phyloP scores from a whole-genome alignment of 306 rosid species.

The Macrotyloma uniflorum region DNA sequence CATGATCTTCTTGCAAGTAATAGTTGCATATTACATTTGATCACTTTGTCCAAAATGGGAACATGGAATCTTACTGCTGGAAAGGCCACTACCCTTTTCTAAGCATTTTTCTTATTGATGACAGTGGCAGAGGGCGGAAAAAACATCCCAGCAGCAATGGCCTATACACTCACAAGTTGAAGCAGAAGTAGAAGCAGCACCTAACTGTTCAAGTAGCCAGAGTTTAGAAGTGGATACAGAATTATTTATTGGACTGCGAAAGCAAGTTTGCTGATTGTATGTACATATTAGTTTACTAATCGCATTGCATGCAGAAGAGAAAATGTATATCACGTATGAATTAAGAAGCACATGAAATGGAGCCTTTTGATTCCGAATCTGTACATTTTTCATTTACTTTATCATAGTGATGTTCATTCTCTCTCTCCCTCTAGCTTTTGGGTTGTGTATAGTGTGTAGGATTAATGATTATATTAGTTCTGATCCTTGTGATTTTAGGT shows the following conservation, averaged over 20 bases:
- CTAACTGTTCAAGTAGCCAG: slow-evolving; percentile 22
- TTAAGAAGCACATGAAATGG: slow-evolving; percentile 7
- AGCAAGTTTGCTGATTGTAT: slow-evolving; percentile 30
- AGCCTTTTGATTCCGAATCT: not conserved
- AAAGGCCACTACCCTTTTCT: slow-evolving; percentile 22
- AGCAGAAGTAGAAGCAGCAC: slow-evolving; percentile 22
- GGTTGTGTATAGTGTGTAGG: too few species aligned
- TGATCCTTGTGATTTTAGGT: not conserved
- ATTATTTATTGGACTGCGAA: slow-evolving; percentile 58
- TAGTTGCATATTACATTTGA: not conserved
- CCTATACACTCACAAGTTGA: slow-evolving; percentile 6
- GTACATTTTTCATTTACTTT: not conserved
- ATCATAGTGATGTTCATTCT: not conserved
- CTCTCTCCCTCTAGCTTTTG: not conserved
- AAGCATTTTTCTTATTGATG: slow-evolving; percentile 27
- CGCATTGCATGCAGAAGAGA: not conserved
- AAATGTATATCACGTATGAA: not conserved
- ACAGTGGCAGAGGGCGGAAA: slow-evolving; percentile 30
- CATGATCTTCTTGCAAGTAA: not conserved
- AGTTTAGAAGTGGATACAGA: slow-evolving; percentile 49
- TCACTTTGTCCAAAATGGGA: slow-evolving; percentile 25
- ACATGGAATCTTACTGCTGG: slow-evolving; percentile 17
- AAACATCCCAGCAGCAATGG: slow-evolving; percentile 30
- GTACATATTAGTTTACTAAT: not conserved
- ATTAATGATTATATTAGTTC: too few species aligned